phyloP scores from a whole-genome alignment of 257 asterid genomes.

The Galeopsis tetrahit region DNA sequence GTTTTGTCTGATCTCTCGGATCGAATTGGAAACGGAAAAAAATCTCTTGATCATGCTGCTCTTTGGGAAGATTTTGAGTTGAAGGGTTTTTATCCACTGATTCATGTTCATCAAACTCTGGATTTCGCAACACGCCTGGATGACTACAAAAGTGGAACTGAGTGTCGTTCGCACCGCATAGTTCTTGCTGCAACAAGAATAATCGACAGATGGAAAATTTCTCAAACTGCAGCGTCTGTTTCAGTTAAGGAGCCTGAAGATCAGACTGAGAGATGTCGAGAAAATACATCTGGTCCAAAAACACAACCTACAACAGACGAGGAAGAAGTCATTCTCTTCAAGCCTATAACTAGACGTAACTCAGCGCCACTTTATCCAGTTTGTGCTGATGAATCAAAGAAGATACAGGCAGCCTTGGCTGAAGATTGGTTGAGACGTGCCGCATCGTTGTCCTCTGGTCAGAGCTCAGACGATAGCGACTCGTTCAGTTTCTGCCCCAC shows the following conservation, averaged over 20 bases:
- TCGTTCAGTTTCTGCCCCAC: conserved; percentile 51
- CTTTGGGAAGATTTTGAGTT: conserved; percentile 95
- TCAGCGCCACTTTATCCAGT: conserved; percentile 62
- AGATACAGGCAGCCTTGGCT: conserved; percentile 27
- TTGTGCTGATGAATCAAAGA: conserved; percentile 30
- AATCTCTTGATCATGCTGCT: conserved; percentile 46
- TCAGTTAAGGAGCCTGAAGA: conserved; percentile 26
- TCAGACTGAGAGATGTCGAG: not conserved
- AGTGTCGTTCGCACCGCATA: conserved; percentile 52
- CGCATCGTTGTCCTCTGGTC: conserved; percentile 57
- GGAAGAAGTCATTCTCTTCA: conserved; percentile 87
- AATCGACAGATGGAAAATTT: conserved; percentile 31
- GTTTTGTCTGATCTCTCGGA: conserved; percentile 62
- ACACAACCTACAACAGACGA: conserved; percentile 35
- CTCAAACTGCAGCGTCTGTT: conserved; percentile 32
- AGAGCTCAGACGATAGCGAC: conserved; percentile 44
- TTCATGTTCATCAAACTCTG: conserved; percentile 50
- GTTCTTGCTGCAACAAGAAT: conserved; percentile 52
- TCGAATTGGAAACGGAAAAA: conserved; percentile 36
- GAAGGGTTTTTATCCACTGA: conserved; percentile 71
- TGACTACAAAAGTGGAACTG: conserved; percentile 33
- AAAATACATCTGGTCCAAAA: conserved; percentile 27
- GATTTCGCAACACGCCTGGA: conserved; percentile 56
- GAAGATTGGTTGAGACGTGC: conserved; percentile 75
- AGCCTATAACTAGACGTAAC: conserved; percentile 79